phyloP scores from a whole-genome alignment of 2,329 filamentous ascomycete species.

The Macrophomina phaseolina region DNA sequence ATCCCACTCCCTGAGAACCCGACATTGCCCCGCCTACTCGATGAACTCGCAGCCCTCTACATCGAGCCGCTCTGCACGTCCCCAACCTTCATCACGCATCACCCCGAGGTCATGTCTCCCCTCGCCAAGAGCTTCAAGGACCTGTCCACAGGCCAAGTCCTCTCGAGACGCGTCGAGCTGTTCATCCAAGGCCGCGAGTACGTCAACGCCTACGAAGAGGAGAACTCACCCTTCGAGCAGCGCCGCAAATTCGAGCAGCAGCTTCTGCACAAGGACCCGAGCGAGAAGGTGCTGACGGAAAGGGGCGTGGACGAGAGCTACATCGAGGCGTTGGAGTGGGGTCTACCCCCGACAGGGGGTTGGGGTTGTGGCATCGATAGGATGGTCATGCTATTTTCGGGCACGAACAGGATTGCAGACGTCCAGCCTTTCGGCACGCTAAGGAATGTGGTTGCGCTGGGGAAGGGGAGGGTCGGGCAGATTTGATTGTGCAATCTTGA shows the following conservation, averaged over 20 bases:
- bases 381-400: constrained; percentile 88
- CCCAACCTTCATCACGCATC: constrained; percentile 87
- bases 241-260: constrained; percentile 78
- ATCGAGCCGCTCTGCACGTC: constrained; percentile 76
- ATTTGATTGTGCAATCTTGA: neutral
- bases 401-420: constrained; percentile 78
- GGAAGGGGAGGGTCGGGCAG: constrained; percentile 16
- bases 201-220: constrained; percentile 97
- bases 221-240: constrained; percentile 90
- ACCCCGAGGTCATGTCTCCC: constrained; percentile 89
- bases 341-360: constrained; percentile 91
- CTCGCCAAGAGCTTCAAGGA: constrained; percentile 86
- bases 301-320: constrained; percentile 76
- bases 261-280: constrained; percentile 44
- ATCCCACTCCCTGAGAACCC: constrained; percentile 58
- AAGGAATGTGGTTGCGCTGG: constrained; percentile 60
- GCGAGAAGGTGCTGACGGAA: constrained; percentile 48
- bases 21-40: constrained; percentile 74
- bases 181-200: constrained; percentile 82
- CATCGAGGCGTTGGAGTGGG: constrained; percentile 82
- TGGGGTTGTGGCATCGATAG: constrained; percentile 96
- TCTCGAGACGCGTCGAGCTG: constrained; percentile 83
- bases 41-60: constrained; percentile 76
- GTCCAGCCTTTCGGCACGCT: constrained; percentile 88
- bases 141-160: constrained; percentile 67